Evolutionary conservation across 192 early-diverging fungal species (phyloP), one percentile per base, ranked within the genome.

Genomic region (Kickxella alabastrina): DNA sequence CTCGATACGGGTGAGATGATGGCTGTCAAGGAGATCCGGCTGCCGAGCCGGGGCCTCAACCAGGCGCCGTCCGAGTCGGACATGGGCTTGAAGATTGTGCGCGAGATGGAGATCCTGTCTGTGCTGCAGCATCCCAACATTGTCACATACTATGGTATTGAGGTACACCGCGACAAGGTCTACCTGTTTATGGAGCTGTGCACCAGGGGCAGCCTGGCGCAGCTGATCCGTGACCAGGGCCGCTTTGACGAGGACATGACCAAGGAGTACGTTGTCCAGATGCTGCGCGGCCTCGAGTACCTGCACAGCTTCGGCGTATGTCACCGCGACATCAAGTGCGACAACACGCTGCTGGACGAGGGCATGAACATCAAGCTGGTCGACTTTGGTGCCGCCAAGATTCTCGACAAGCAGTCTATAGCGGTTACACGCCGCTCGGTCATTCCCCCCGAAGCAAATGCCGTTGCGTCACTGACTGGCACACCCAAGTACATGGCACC

Each of bases 111-210:
- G 44, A 87, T 95, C 15, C 87, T 95, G 86, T 84, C 90, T 49
- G 84, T 89, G 79, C 71, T 95, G 44, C 79, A 88, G 57, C 91
- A 95, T 52, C 84, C 83, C 13, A 95, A 95, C 66, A 90, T 95
- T 59, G 87, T 95, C 26, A 80, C 83, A 31, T 95, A 95, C 64
- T 89, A 87, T 59, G 91, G 89, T 8, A 90, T 92, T 48, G 92
- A 95, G 59, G 91, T 95, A 18, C 91, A 89, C 59, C 80, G 91
- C 51, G 91, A 95, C 47, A 89, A 85, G 62, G 86, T 92, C 9
- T 86, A 84, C 39, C 77, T 91, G 40, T 95, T 95, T 65, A 95
- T 95, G 92, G 92, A 95, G 68, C 87, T 89, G 52, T 93, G 90
- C 60, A 79, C 85, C 36, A 80, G 83, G 26, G 88, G 89, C 25